Base-by-base conservation (phyloP, 2,329 filamentous ascomycete genomes). In the Macrophomina phaseolina region DNA sequence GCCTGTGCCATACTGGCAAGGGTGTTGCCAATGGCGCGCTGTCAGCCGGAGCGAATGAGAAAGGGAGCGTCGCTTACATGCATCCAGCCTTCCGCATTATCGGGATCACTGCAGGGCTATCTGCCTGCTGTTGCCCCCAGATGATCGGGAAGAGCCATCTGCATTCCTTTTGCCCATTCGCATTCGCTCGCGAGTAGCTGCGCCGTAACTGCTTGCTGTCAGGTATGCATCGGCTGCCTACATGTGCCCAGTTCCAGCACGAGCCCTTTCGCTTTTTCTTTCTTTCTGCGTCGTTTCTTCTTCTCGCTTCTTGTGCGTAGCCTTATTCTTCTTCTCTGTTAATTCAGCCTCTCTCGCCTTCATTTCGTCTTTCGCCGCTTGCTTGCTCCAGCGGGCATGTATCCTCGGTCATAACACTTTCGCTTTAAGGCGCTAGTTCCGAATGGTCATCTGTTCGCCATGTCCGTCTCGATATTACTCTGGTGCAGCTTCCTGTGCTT, bases 41-140 rank as follows among this genome's bases (percentile, higher is more conserved):
- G 36, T 42, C 38, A 58, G 18, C 18, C 53, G n/a, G 18, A 58
- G 53, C 53, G 53, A 58, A 58, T 58, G 38, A n/a, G 38, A 6
- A 8, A 2, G 18, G 7, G 18, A n/a, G 16, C 6, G 18, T 16
- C 23, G 53, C 53, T 58, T 38, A 58, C 53, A 58, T 58, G 53
- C 53, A 32, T 40, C n/a, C n/a, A 55, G 52, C 36, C 16, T 42
- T 23, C 53, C 53, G 12, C 38, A 28, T 11, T 45, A 36, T 30
- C 53, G 53, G 53, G 38, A 36, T 30, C 38, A 38, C 18, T n/a
- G 34, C 53, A 58, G 53, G 53, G 53, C n/a, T 16, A 23, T 40
- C 34, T 30, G 8, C 32, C 5, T 28, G 23, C 53, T 11, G 14
- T 42, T 42, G 42, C 18, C 53, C 53, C n/a, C 53, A 55, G n/a